A percentile compares a stretch with the other conserved stretches of the same genome.
Conservation (phyloP, 768 basidiomycete genomes). For the Zangia roseola region DNA sequence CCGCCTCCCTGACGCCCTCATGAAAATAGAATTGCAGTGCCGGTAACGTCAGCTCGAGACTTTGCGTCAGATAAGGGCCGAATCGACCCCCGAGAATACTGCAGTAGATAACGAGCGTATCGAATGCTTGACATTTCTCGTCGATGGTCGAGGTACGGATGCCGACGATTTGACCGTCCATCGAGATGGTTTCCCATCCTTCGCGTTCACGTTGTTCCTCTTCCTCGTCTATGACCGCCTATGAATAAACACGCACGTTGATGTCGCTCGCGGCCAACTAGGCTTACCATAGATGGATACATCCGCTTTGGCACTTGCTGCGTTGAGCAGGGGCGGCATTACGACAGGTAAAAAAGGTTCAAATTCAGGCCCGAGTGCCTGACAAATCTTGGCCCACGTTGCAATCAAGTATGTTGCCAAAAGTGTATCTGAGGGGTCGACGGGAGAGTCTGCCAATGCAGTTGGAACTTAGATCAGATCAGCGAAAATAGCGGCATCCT, state of each 20-base stretch:
- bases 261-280: not conserved
- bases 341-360: conserved; percentile 84
- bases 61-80: conserved; percentile 70
- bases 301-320: conserved; percentile 80
- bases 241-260: not conserved
- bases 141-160: conserved; percentile 81
- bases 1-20: conserved; percentile 78
- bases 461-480: not conserved
- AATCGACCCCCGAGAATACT: conserved; percentile 65
- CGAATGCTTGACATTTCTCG: conserved; percentile 86
- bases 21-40: conserved; percentile 77
- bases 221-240: conserved; percentile 42
- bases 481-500: conserved; percentile 15
- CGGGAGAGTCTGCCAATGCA: conserved; percentile 51
- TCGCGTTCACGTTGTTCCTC: conserved; percentile 58
- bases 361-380: conserved; percentile 81
- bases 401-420: conserved; percentile 74
- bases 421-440: conserved; percentile 71
- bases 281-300: conserved; percentile 64
- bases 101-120: conserved; percentile 80
- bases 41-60: conserved; percentile 69
- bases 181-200: conserved; percentile 75
- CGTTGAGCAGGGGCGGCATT: conserved; percentile 73
- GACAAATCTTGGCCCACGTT: conserved; percentile 89
- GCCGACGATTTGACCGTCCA: conserved; percentile 75